Evolutionary conservation across 768 basidiomycete species (phyloP), one percentile per base, ranked within the genome.

Genomic region (Mrakia hoshinonis): DNA sequence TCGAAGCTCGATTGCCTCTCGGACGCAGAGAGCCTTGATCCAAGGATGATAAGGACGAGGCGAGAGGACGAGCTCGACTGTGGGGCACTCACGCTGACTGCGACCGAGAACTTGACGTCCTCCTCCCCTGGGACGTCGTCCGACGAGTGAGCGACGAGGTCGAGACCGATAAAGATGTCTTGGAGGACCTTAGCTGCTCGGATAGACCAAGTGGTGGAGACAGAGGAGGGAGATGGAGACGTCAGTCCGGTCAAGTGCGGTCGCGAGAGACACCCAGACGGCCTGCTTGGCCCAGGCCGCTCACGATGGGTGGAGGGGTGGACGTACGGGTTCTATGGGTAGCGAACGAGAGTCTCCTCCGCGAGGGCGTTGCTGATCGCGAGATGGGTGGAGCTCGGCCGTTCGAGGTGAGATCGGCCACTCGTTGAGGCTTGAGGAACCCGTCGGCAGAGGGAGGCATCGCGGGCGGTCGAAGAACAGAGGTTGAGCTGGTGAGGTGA

Each of bases 121-220:
- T 61, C 58, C 18, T 61, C 58, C 10, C 58, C 58, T 7, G 15
- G 31, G 34, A 61, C 47, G 51, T 48, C 65, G 7, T 31, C n/a
- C 0, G 65, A 66, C 4, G 48, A 46, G 12, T 46, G 31, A 22
- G 47, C 65, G 18, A 34, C 65, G n/a, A 66, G 24, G 34, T 49
- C 47, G 48, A 66, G 43, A 34, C 65, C 65, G 31, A 66, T 66
- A 46, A 66, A 66, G 22, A 66, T 38, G 18, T 66, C 65, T 29
- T 48, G 51, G 18, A 66, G 51, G 29, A 52, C 29, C 29, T 66
- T 66, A 29, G 65, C 48, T 49, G 65, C 13, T 2, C 13, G 31
- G 46, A 49, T 49, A 15, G n/a, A 18, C 29, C 20, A 26, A n/a
- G 15, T 24, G 39, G 39, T 10, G 24, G 38, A 61, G 31, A 29